Percentiles rank a stretch among this genome's conserved stretches.
These are phyloP conservation scores for Fusarium oligoseptatum DNA, from an alignment of 2,329 filamentous ascomycete genomes.

Conservation along the genomic window DNA sequence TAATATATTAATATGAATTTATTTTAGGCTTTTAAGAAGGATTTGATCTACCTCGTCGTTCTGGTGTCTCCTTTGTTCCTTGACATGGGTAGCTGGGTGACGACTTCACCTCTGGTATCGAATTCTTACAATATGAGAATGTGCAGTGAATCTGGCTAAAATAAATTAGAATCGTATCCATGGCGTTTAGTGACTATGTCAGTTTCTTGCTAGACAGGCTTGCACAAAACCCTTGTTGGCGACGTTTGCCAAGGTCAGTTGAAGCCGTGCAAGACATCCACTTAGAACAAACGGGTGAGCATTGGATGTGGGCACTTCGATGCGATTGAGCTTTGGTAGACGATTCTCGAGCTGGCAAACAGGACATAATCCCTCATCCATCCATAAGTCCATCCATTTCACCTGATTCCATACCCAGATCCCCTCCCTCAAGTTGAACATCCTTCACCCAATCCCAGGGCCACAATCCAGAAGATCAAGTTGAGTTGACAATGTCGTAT, in stretches of 20 bases:
- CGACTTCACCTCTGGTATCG: background rate
- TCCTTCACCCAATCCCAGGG: background rate
- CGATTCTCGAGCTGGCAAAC: background rate
- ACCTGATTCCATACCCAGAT: background rate
- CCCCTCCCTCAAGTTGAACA: background rate
- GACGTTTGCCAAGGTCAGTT: background rate
- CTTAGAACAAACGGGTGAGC: background rate
- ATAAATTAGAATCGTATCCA: background rate
- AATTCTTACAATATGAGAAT: background rate
- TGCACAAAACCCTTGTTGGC: background rate
- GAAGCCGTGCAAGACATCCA: background rate
- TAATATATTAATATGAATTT: too few species aligned
- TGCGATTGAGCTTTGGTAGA: background rate
- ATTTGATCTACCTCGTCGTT: too few species aligned
- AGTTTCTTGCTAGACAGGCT: background rate
- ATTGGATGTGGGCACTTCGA: background rate
- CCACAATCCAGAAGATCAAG: background rate
- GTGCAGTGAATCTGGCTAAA: background rate
- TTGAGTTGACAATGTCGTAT: background rate
- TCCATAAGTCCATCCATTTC: background rate
- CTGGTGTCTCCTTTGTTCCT: too few species aligned
- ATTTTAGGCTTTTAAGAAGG: too few species aligned
- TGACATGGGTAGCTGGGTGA: too few species aligned
- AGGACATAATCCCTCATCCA: background rate
- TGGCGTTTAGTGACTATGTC: rapidly evolving